phyloP scores from a whole-genome alignment of 2,329 filamentous ascomycete species.

The Rhynchosporium graminicola region DNA sequence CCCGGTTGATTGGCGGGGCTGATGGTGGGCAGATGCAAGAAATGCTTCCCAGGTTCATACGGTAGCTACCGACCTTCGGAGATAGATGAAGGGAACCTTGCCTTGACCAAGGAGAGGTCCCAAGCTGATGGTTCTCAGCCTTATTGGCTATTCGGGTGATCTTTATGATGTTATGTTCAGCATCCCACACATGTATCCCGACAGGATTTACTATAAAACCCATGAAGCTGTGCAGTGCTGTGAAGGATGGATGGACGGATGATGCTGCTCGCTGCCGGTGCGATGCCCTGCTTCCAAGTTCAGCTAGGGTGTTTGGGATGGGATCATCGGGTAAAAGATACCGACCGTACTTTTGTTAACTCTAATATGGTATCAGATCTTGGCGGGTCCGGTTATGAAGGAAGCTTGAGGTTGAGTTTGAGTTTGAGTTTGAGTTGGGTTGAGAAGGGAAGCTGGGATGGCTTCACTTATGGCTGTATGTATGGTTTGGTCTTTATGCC shows the following conservation, averaged over 20 bases:
- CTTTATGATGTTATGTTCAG: not conserved
- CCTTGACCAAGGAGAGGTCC: slow-evolving; percentile 23
- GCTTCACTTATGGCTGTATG: not conserved
- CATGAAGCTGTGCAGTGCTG: not conserved
- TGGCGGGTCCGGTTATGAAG: not conserved
- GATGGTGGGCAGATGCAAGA: slow-evolving; percentile 4
- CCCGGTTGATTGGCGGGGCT: not conserved
- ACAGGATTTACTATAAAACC: not conserved
- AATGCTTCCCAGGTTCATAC: slow-evolving; percentile 3
- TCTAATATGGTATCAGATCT: slow-evolving; percentile 8
- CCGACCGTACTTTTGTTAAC: not conserved
- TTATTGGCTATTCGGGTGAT: slow-evolving; percentile 23
- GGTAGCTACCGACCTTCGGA: too few species aligned
- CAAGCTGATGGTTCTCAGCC: slow-evolving; percentile 28
- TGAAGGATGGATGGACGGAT: not conserved
- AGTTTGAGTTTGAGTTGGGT: too few species aligned
- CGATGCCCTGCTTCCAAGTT: too few species aligned
- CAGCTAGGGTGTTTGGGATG: not conserved
- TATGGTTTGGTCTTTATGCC: slow-evolving; percentile 9
- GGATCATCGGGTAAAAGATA: not conserved
- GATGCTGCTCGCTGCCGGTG: too few species aligned
- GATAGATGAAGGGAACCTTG: not conserved
- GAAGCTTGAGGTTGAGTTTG: not conserved
- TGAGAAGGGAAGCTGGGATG: not conserved
- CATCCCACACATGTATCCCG: not conserved